Evolutionary conservation across 2,329 filamentous ascomycete genomes (phyloP).

Genomic region (Ophidiomyces ophidiicola): DNA sequence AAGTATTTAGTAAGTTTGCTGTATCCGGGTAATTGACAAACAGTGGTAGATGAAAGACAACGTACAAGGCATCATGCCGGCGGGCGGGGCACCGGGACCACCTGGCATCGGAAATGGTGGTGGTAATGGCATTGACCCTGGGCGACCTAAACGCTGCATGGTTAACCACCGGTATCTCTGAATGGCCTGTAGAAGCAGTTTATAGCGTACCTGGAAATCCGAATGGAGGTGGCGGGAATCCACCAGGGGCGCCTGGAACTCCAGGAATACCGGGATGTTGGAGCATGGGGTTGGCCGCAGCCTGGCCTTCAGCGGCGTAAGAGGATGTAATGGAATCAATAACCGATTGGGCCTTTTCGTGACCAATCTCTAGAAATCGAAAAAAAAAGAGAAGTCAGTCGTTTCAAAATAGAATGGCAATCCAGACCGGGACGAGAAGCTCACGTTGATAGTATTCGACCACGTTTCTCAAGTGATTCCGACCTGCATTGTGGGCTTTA

Average conservation of each 20-base stretch:
- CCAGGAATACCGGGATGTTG: conserved; percentile 35
- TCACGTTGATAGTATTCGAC: conserved; percentile 95
- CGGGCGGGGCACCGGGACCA: conserved; percentile 28
- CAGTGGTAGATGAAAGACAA: conserved; percentile 16
- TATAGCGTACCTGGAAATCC: conserved; percentile 48
- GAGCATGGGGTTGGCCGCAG: conserved; percentile 73
- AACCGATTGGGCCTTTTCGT: conserved; percentile 95
- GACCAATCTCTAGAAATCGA: conserved; percentile 68
- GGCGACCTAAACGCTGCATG: conserved; percentile 23
- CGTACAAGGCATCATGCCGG: conserved; percentile 41
- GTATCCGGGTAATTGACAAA: neutral
- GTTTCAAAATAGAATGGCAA: neutral
- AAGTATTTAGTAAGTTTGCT: conserved; percentile 13
- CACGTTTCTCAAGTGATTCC: conserved; percentile 94
- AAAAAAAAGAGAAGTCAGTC: neutral
- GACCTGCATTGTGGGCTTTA: conserved; percentile 92
- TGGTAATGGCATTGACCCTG: conserved; percentile 35
- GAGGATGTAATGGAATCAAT: conserved; percentile 96
- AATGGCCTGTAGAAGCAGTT: neutral
- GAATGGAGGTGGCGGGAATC: conserved; percentile 43
- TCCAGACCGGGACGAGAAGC: conserved; percentile 12
- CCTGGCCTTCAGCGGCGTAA: conserved; percentile 87
- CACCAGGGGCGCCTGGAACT: conserved; percentile 27
- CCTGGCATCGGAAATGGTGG: conserved; percentile 47
- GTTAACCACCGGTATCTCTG: conserved; percentile 1